A percentile compares a stretch with the other conserved stretches of the same genome.
phyloP scores from a whole-genome alignment of 352 stramenopile species.

The Globisporangium irregulare region DNA sequence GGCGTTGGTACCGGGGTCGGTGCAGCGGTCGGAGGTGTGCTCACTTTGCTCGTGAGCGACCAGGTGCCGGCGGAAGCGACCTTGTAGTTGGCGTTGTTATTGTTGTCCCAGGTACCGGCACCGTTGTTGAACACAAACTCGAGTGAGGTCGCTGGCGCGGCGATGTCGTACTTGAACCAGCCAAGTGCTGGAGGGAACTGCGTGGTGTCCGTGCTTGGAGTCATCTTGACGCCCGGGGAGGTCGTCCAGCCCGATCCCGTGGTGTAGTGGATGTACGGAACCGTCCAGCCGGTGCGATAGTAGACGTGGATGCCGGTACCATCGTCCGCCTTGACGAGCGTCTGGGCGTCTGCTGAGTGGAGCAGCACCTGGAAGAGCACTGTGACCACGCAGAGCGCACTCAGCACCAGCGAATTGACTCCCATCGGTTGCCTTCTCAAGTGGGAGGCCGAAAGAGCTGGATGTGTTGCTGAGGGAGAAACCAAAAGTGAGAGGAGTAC shows the following conservation, averaged over 20 bases:
- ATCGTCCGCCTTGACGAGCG: conserved; percentile 28
- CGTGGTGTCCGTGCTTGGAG: conserved; percentile 23
- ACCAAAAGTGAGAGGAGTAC: conserved; percentile 2
- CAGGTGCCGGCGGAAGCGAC: conserved; percentile 30
- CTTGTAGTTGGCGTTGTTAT: conserved; percentile 41
- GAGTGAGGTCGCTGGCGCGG: conserved; percentile 18
- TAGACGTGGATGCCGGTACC: conserved; percentile 35
- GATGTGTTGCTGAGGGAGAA: not conserved
- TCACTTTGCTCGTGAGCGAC: conserved; percentile 26
- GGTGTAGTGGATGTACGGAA: conserved; percentile 41
- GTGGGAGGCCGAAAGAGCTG: not conserved
- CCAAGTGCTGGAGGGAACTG: conserved; percentile 34
- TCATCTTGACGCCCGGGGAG: conserved; percentile 33
- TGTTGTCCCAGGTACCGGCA: conserved; percentile 42
- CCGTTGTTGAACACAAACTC: conserved; percentile 47
- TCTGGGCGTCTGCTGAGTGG: conserved; percentile 18
- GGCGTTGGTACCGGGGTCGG: not conserved
- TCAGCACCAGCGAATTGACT: not conserved
- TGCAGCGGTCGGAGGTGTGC: conserved; percentile 15
- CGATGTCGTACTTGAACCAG: conserved; percentile 42
- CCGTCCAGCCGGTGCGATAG: conserved; percentile 25
- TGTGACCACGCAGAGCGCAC: not conserved
- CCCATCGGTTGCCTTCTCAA: not conserved
- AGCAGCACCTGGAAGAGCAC: conserved; percentile 2
- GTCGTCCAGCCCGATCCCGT: conserved; percentile 33